phyloP scores from a whole-genome alignment of 2,329 filamentous ascomycete species.

The Cladobotryum mycophilum region DNA sequence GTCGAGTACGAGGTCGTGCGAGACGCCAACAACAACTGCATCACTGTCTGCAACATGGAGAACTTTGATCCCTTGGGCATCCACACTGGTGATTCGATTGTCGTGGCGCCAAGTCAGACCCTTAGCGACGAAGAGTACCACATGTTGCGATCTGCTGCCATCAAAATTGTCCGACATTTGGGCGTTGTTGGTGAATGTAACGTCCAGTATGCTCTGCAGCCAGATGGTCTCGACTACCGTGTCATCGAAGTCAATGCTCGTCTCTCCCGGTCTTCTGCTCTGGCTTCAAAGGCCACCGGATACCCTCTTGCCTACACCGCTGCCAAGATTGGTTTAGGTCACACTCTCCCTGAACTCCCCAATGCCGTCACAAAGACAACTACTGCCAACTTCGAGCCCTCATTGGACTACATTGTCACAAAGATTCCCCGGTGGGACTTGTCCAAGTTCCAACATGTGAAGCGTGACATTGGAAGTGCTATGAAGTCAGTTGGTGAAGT shows the following conservation, averaged over 20 bases:
- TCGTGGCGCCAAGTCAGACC: slow-evolving; percentile 94
- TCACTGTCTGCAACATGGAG: slow-evolving; percentile 78
- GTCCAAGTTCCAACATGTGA: slow-evolving; percentile 98
- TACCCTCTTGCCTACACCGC: slow-evolving; percentile 97
- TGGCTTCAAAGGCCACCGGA: slow-evolving; percentile 96
- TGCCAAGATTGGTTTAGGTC: slow-evolving; percentile 94
- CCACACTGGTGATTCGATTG: slow-evolving; percentile 97
- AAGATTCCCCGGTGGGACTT: slow-evolving; percentile 99
- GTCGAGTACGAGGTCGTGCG: slow-evolving; percentile 98
- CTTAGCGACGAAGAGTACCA: slow-evolving; percentile 98
- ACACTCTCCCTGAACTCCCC: slow-evolving; percentile 89
- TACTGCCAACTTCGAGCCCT: slow-evolving; percentile 97
- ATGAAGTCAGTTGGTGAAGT: slow-evolving; percentile 99
- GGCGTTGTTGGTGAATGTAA: slow-evolving; percentile 98
- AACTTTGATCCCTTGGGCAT: slow-evolving; percentile 98
- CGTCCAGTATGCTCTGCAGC: slow-evolving; percentile 94
- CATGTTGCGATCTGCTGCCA: slow-evolving; percentile 95
- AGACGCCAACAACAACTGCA: slow-evolving; percentile 97
- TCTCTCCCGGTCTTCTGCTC: slow-evolving; percentile 91
- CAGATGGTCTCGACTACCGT: slow-evolving; percentile 93
- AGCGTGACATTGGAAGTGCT: slow-evolving; percentile 91
- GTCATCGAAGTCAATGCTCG: slow-evolving; percentile 99
- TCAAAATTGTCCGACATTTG: slow-evolving; percentile 96
- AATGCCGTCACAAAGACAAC: slow-evolving; percentile 99
- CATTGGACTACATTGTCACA: slow-evolving; percentile 93